Base-by-base conservation (phyloP, 805 yeast genomes). In the Kodamaea jinghongensis region DNA sequence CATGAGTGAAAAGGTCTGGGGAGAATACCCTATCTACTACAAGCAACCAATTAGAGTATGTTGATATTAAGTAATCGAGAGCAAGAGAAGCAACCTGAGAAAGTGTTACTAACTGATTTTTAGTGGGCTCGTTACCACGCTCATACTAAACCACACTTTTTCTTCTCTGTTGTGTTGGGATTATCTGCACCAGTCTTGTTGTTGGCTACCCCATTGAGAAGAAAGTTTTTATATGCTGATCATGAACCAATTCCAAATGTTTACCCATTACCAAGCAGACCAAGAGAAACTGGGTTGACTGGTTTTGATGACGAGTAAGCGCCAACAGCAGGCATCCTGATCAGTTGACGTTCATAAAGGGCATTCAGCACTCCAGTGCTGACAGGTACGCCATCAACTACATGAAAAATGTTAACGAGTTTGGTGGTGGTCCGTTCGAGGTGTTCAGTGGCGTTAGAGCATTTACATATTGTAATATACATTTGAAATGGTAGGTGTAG, bases 61-160 rank as follows among this genome's bases (percentile, higher is more conserved):
- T 75, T 20, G 23, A 20, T 6, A 5, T 8, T 6, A 20, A 20
- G 23, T 8, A 8, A 5, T 8, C 8, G 17, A 11, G 11, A 7
- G 10, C 27, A 25, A 20, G 23, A 8, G 23, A 5, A 20, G 8
- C 23, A 20, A 8, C 23, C 23, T 20, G 5, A 20, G 8, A 8
- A 20, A 5, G 6, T 14, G 3, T 17, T 46, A 52, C 53, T 50
- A 50, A 49, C 55, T 35, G 13, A 20, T 10, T 42, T n/a, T n/a
- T 47, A 79, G 84, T 81, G 86, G 86, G 61, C 73, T 49, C 82
- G 90, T 59, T 84, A 78, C 65, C 81, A 80, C 51, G 85, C 90
- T 16, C 83, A 84, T 65, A 77, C 76, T 49, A 78, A 79, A 57
- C 95, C 95, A 30, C 87, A 84, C 63, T 68, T 83, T 47, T 81